Percentiles rank a stretch among this genome's conserved stretches.
Conservation (phyloP, 257 asterid genomes). For the Oldenlandia corymbosa region DNA sequence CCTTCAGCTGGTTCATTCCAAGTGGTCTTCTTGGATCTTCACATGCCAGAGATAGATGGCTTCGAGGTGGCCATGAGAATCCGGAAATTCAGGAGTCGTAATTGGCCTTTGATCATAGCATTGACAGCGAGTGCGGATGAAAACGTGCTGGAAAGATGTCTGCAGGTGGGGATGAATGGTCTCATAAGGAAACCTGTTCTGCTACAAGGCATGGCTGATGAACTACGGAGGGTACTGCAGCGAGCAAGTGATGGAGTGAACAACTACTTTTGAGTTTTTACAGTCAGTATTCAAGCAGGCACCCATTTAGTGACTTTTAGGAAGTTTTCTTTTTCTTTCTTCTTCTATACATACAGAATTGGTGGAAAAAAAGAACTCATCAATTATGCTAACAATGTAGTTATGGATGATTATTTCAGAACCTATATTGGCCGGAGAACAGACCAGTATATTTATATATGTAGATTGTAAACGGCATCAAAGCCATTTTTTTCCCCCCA, state of each 20-base stretch:
- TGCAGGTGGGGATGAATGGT: slow-evolving; percentile 41
- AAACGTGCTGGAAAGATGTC: slow-evolving; percentile 29
- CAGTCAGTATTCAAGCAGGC: not conserved
- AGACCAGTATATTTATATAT: not conserved
- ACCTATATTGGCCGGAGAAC: slow-evolving; percentile 1
- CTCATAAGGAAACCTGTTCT: slow-evolving; percentile 39
- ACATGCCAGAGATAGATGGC: slow-evolving; percentile 51
- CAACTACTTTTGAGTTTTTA: not conserved
- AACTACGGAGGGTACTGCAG: slow-evolving; percentile 31
- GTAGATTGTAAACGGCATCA: too few relatives aligned
- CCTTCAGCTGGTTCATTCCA: slow-evolving; percentile 26
- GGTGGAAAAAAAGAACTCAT: not conserved
- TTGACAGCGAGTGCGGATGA: slow-evolving; percentile 43
- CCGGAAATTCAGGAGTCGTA: slow-evolving; percentile 37
- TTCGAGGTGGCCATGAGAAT: slow-evolving; percentile 39
- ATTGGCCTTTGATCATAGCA: slow-evolving; percentile 41
- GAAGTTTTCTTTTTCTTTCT: too few relatives aligned
- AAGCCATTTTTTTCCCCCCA: too few relatives aligned
- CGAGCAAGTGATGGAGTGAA: slow-evolving; percentile 18
- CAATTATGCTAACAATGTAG: slow-evolving; percentile 10
- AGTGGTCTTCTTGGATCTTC: slow-evolving; percentile 41
- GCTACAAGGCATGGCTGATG: slow-evolving; percentile 36
- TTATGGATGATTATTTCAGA: not conserved
- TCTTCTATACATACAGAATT: not conserved
- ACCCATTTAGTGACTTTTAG: not conserved